Evolutionary conservation across 768 basidiomycete genomes (phyloP).

Genomic region (Leccinum subgranulosum): DNA sequence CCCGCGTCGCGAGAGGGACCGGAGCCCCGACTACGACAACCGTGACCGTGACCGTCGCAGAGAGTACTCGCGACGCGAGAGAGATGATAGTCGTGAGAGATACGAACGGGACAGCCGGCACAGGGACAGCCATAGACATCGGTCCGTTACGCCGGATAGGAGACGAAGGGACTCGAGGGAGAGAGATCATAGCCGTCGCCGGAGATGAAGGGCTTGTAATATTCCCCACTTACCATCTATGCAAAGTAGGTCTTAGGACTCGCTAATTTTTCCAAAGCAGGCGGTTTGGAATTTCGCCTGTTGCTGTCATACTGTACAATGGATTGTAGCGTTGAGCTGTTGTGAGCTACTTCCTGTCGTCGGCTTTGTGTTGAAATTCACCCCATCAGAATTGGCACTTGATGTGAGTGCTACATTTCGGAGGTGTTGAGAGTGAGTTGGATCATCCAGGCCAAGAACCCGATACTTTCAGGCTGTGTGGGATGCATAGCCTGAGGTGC

Average conservation of each 20-base stretch:
- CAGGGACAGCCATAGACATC: constrained; percentile 16
- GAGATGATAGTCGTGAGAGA: constrained; percentile 24
- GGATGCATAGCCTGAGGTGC: too few relatives aligned
- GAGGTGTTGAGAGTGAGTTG: too few relatives aligned
- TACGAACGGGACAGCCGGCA: constrained; percentile 22
- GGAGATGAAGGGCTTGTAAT: constrained; percentile 13
- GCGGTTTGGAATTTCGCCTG: neutral
- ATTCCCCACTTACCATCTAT: neutral
- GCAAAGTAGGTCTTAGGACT: neutral
- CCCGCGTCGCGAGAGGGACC: constrained; percentile 27
- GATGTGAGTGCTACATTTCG: too few relatives aligned
- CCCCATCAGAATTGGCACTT: too few relatives aligned
- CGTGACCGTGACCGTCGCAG: constrained; percentile 22
- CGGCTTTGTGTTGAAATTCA: neutral
- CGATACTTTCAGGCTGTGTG: too few relatives aligned
- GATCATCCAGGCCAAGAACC: too few relatives aligned
- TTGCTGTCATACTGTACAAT: neutral
- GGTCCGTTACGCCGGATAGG: constrained; percentile 28
- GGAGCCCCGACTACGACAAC: constrained; percentile 17
- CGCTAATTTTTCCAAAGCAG: neutral
- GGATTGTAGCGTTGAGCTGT: too few relatives aligned
- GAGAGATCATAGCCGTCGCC: constrained; percentile 18
- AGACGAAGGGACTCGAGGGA: constrained; percentile 23
- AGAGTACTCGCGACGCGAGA: constrained; percentile 21
- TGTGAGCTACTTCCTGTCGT: neutral